Evolutionary conservation across 2,329 filamentous ascomycete species (phyloP), one percentile per base, ranked within the genome.

Genomic region (Neofusicoccum sp.): DNA sequence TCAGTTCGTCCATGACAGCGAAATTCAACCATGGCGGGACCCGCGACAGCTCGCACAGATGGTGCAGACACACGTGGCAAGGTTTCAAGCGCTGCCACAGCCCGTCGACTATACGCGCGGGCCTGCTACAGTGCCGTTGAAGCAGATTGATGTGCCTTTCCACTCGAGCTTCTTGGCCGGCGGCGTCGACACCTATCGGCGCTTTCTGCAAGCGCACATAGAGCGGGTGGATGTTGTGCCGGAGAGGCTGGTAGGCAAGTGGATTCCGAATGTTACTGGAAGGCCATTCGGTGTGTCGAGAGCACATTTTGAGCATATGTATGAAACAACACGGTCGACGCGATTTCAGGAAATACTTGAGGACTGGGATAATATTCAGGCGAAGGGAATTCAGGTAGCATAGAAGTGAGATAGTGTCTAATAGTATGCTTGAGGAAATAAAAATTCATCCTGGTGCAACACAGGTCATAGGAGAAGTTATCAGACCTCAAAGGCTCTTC

Each of bases 71-170:
- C 16, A 16, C 8, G 49, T 52, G 49, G 49, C 37, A 11, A 29
- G 49, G 7, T 33, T 52, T 33, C 33, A 34, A 9, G 49, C 33
- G 34, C 2, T 39, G 34, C 49, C 49, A 34, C 34, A 37, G 49
- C 49, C 49, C 1, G 34, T 52, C 0, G 49, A 52, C 49, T 52
- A 52, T 16, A 60, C 63, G 44, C 69, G 73, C 3, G 71, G 71
- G 4, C 64, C 37, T 9, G 72, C 71, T 3, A 74, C 70, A 0
- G 70, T 72, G 11, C 73, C 73, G 4, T 68, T 75, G n/a, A 60
- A 60, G n/a, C 70, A 71, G 9, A 73, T 75, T 34, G 73, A 74
- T 52, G 70, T 75, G 3, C 73, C 73, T 2, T 75, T 75, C 61
- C 73, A 75, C 64, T 71, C 68, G 3, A 66, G 64, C n/a, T 71